Evolutionary conservation across 345 rosid genomes (phyloP), one percentile per base, ranked within the genome.

Genomic region (Euphorbia peplus): DNA sequence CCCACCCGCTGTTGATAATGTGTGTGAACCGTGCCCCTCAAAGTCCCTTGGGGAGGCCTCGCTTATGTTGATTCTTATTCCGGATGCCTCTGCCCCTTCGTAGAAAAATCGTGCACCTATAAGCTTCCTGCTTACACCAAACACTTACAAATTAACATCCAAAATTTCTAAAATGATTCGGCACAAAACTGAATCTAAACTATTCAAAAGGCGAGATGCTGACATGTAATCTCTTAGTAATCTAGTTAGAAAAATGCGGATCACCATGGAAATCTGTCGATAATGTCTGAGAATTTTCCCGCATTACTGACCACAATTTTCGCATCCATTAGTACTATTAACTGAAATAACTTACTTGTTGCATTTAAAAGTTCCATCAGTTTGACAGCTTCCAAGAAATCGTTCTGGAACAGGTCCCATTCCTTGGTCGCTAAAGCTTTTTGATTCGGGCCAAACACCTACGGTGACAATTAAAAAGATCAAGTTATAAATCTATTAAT

Each of bases 21-120:
- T 77, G 59, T 81, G 81, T 8, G 75, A 16, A 5, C 81, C 79
- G 11, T 81, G 84, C 5, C 79, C 84, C 0, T 65, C 68, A 2
- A 0, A 2, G 59, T 75, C 84, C 18, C 79, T 75, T 2, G 70
- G 73, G 1, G 68, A 51, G 26, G 26, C 25, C 19, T 44, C 19
- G 3, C 41, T 44, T 5, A 10, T 8, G 13, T 26, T 47, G 24
- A 53, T 12, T 8, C 15, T 8, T 1, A 44, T 60, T 3, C 3
- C 22, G 1, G 13, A 11, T 1, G 64, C 41, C 4, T 65, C 52
- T n/a, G 1, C 48, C 3, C 70, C 78, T 69, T 69, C 63, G 73
- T 56, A 56, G 53, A 75, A 69, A 46, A 41, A 35, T 65, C 70
- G 55, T 30, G 73, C 73, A 24, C 78, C 78, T 5, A 74, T 74